phyloP scores from a whole-genome alignment of 345 rosid genomes.

The Lumnitzera littorea region DNA sequence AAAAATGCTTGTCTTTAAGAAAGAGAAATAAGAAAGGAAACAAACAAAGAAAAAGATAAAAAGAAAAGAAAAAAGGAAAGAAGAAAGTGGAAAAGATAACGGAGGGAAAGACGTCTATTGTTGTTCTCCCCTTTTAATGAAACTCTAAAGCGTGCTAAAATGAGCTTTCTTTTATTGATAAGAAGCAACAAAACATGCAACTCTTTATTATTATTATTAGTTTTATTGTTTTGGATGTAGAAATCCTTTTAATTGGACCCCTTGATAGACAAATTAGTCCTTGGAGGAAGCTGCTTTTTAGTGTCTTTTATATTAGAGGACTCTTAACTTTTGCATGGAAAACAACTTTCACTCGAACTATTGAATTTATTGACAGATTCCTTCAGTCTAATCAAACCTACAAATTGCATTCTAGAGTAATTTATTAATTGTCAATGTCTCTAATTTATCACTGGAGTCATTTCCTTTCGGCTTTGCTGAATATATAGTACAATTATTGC shows the following conservation, averaged over 20 bases:
- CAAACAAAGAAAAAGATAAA: slow-evolving; percentile 1
- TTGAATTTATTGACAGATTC: slow-evolving; percentile 10
- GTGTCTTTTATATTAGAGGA: slow-evolving; percentile 17
- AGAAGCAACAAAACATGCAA: slow-evolving; percentile 22
- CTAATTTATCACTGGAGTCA: background rate
- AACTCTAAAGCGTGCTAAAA: slow-evolving; percentile 39
- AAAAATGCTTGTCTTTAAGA: slow-evolving; percentile 22
- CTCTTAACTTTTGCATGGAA: slow-evolving; percentile 42
- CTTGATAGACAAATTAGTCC: slow-evolving; percentile 15
- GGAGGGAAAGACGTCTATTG: slow-evolving; percentile 33
- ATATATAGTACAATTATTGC: too few species aligned
- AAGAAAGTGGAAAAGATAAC: slow-evolving; percentile 6
- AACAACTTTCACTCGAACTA: slow-evolving; percentile 7
- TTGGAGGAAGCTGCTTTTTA: slow-evolving; percentile 30
- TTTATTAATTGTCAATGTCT: slow-evolving; percentile 20
- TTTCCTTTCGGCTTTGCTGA: background rate
- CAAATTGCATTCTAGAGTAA: slow-evolving; percentile 10
- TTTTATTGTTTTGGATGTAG: too few species aligned
- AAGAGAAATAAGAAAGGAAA: slow-evolving; percentile 6
- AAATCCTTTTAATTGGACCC: slow-evolving; percentile 16
- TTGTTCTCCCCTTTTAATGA: slow-evolving; percentile 53
- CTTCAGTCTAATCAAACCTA: slow-evolving; percentile 15
- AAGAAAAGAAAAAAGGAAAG: slow-evolving; percentile 2
- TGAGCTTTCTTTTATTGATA: slow-evolving; percentile 33
- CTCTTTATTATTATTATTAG: background rate